These are phyloP conservation scores for Ascoidea rubescens DNA, from an alignment of 805 yeast species.

Conservation along the genomic window DNA sequence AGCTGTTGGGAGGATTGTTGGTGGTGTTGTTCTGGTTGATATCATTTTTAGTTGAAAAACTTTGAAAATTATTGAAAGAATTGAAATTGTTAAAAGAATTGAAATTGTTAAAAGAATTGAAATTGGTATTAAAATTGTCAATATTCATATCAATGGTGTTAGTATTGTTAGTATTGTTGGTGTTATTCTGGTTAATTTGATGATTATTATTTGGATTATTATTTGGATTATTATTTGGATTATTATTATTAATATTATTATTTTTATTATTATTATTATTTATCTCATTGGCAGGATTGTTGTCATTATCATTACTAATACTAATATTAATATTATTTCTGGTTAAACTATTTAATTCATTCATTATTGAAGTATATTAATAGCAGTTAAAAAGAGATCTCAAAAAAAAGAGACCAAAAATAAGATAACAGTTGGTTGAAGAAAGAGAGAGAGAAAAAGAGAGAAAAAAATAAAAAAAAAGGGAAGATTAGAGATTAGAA, in stretches of 20 bases:
- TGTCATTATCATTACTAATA: background rate
- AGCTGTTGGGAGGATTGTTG: background rate
- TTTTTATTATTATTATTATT: background rate
- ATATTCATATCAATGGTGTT: background rate
- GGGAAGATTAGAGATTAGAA: background rate
- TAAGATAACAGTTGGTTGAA: slow-evolving; percentile 2
- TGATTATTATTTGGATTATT: background rate
- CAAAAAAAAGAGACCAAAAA: slow-evolving; percentile 2
- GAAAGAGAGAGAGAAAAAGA: background rate
- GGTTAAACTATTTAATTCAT: background rate
- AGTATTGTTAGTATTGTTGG: background rate
- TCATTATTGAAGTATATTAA: background rate
- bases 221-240: background rate
- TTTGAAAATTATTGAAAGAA: background rate
- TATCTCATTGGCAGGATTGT: background rate
- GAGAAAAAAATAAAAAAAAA: background rate
- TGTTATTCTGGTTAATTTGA: background rate
- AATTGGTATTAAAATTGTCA: too few relatives aligned
- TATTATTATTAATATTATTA: background rate
- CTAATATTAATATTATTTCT: background rate
- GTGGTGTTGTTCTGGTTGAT: background rate
- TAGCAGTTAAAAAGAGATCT: background rate
- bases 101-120: background rate
- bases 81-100: background rate
- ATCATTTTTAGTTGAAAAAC: too few relatives aligned